A percentile compares a stretch with the other conserved stretches of the same genome.
These are phyloP conservation scores for Tuber microsphaerosporum DNA, from an alignment of 495 filamentous ascomycete species.

Conservation along the genomic window DNA sequence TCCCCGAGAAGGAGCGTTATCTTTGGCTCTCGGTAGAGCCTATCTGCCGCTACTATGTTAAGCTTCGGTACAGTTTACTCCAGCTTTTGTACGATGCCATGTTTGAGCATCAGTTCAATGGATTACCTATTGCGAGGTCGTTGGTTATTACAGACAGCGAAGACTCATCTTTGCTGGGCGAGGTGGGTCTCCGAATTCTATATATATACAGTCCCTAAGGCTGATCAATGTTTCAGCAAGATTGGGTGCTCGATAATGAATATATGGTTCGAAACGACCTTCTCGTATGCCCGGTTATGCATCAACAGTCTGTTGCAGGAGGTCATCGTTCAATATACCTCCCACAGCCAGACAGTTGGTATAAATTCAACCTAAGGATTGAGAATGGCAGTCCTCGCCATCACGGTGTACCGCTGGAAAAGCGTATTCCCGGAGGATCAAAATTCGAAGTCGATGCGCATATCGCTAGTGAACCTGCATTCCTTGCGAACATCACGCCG, in stretches of 20 bases:
- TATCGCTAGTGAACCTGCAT: slow-evolving; percentile 13
- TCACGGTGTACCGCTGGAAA: not conserved
- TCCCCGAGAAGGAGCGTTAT: not conserved
- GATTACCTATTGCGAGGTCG: slow-evolving; percentile 33
- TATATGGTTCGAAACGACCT: slow-evolving; percentile 16
- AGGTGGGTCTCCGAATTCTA: not conserved
- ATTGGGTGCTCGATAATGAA: slow-evolving; percentile 17
- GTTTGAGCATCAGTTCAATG: slow-evolving; percentile 38
- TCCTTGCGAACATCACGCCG: slow-evolving; percentile 12
- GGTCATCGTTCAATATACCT: slow-evolving; percentile 13
- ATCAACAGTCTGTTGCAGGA: slow-evolving; percentile 6
- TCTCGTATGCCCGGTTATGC: slow-evolving; percentile 18
- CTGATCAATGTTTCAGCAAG: slow-evolving; percentile 9
- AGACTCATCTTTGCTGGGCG: slow-evolving; percentile 13
- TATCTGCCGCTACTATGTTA: slow-evolving; percentile 30
- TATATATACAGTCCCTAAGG: not conserved
- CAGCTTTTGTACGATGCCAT: slow-evolving; percentile 38
- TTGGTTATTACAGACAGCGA: slow-evolving; percentile 18
- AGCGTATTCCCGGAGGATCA: slow-evolving; percentile 10
- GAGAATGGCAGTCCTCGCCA: not conserved
- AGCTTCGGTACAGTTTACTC: slow-evolving; percentile 34
- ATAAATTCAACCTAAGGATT: slow-evolving; percentile 17
- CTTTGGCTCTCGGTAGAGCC: slow-evolving; percentile 23
- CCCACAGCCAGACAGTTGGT: slow-evolving; percentile 16
- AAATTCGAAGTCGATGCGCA: slow-evolving; percentile 23